Evolutionary conservation across 352 stramenopile species (phyloP), one percentile per base, ranked within the genome.

Genomic region (Pythium aphanidermatum): DNA sequence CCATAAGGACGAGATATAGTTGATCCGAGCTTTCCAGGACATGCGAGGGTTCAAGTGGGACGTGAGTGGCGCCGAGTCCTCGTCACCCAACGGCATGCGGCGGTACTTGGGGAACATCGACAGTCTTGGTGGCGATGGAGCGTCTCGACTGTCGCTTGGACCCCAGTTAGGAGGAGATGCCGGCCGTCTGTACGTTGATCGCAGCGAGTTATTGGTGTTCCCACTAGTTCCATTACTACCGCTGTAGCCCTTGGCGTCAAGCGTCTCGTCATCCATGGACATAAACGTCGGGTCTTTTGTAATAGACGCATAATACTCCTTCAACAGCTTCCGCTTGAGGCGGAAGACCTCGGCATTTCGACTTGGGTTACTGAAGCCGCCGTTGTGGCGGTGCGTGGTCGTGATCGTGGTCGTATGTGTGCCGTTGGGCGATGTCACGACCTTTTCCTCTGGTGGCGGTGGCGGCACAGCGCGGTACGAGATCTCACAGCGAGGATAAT

Each of bases 1-100:
- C 74, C 74, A 90, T 0, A 90, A 62, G 14, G 64, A 82, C 24
- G 70, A 72, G 4, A 90, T 65, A 46, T 90, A 88, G 50, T 79
- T 66, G 13, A 77, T 49, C 4, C 77, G 70, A 11, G 76, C 72
- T 10, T 83, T 70, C 24, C 74, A 68, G 24, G 72, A 74, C 41
- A 86, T 62, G 19, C 45, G 55, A 0, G 48, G 54, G 0, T 51
- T 35, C 13, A 74, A 64, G 21, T 72, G 55, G 2, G 66, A 72
- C 16, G 77, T 83, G 44, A 81, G 45, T 23, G 51, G 33, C 36
- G 67, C 42, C 4, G 49, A 58, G 33, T 82, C 71, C 46, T 74
- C 67, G 28, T 67, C 66, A 17, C 65, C 70, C 17, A 86, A 35
- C 3, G 62, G 44, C 26, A 78, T 41, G 16, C 58, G 69, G 6